A percentile compares a stretch with the other conserved stretches of the same genome.
Evolutionary conservation across 345 rosid genomes (phyloP).

Genomic region (Gossypium herbaceum): DNA sequence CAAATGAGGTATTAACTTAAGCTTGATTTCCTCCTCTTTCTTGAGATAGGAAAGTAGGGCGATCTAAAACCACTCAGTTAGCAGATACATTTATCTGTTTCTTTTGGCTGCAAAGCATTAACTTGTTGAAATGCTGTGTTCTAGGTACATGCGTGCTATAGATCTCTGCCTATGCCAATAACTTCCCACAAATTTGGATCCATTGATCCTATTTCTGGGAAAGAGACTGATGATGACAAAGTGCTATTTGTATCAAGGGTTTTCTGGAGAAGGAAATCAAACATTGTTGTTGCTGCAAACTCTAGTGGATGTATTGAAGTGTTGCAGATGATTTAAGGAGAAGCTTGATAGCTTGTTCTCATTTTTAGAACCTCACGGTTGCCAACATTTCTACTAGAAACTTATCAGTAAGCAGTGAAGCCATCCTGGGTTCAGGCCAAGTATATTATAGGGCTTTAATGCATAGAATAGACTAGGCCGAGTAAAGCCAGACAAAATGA

Average conservation of each 20-base stretch:
- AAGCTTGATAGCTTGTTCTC: slow-evolving; percentile 1
- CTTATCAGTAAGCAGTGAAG: background rate
- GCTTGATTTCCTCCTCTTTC: slow-evolving; percentile 3
- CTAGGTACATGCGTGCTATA: slow-evolving; percentile 83
- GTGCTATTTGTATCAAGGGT: slow-evolving; percentile 93
- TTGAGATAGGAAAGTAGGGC: background rate
- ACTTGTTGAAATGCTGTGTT: slow-evolving; percentile 13
- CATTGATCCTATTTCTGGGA: slow-evolving; percentile 72
- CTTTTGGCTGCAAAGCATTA: slow-evolving; percentile 2
- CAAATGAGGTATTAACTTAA: slow-evolving; percentile 75
- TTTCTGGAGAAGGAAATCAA: slow-evolving; percentile 89
- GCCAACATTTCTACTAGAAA: slow-evolving; percentile 3
- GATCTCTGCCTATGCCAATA: slow-evolving; percentile 80
- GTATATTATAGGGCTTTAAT: slow-evolving; percentile 1
- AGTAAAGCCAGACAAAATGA: background rate
- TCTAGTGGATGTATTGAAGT: slow-evolving; percentile 94
- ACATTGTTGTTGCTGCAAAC: slow-evolving; percentile 79
- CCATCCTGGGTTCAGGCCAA: background rate
- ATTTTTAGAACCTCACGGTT: background rate
- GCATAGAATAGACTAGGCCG: background rate
- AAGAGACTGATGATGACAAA: slow-evolving; percentile 72
- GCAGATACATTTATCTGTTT: background rate
- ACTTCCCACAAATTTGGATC: slow-evolving; percentile 92
- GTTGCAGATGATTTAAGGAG: slow-evolving; percentile 64
- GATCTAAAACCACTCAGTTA: background rate